phyloP scores from a whole-genome alignment of 1,284 basidiomycete species.

The Tilletia setariae region DNA sequence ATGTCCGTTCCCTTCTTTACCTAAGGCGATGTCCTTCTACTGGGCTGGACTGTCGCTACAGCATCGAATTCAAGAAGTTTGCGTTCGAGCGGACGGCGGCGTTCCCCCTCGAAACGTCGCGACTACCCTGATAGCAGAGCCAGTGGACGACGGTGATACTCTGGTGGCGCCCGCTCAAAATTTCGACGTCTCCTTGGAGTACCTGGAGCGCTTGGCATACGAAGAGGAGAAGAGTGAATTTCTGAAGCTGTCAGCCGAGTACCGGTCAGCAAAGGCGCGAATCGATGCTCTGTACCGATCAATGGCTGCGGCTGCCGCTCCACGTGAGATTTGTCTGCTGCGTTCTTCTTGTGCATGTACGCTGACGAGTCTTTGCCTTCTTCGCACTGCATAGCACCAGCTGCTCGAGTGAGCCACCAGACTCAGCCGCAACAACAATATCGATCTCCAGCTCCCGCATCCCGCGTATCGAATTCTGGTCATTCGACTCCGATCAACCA shows the following conservation, averaged over 20 bases:
- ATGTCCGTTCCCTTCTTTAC: background rate
- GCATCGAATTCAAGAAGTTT: background rate
- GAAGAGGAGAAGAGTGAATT: constrained; percentile 37
- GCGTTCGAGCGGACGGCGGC: constrained; percentile 1
- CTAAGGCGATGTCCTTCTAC: constrained; percentile 11
- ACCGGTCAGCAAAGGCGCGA: constrained; percentile 33
- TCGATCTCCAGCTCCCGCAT: background rate
- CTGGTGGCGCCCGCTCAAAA: constrained; percentile 1
- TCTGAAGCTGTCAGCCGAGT: constrained; percentile 33
- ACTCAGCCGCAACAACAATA: background rate
- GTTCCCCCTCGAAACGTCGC: background rate
- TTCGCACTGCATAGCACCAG: no score
- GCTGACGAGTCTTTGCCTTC: background rate
- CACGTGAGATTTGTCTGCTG: background rate
- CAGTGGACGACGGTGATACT: background rate
- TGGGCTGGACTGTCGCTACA: constrained; percentile 9
- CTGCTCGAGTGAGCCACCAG: no score
- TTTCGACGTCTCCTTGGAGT: constrained; percentile 28
- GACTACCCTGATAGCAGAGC: background rate
- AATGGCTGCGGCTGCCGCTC: background rate
- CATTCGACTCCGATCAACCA: background rate
- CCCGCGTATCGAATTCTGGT: background rate
- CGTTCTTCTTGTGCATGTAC: background rate
- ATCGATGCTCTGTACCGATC: constrained; percentile 28
- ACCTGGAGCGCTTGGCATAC: constrained; percentile 42